These are phyloP conservation scores for Tulasnella sp. DNA, from an alignment of 768 basidiomycete species.

Conservation along the genomic window DNA sequence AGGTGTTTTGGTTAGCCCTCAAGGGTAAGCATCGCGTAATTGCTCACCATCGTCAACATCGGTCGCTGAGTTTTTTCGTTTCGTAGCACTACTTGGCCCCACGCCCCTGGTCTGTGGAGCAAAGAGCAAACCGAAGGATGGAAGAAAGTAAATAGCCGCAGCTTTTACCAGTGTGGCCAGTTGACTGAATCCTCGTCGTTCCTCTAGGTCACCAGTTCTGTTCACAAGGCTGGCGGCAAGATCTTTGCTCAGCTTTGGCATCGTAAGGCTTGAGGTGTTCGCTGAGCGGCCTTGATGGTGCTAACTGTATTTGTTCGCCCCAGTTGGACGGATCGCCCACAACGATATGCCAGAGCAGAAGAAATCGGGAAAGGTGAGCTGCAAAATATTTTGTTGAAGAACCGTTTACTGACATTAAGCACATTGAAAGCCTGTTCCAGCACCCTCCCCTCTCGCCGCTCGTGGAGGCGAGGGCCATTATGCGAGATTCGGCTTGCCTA, in stretches of 20 bases:
- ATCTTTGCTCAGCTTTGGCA: conserved; percentile 39
- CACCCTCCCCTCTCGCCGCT: conserved; percentile 45
- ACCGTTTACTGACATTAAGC: background rate
- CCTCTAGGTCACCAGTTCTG: background rate
- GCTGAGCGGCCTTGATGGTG: background rate
- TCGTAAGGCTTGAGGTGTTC: conserved; percentile 32
- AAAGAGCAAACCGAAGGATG: conserved; percentile 44
- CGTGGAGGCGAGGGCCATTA: conserved; percentile 35
- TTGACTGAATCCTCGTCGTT: background rate
- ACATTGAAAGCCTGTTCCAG: conserved; percentile 42
- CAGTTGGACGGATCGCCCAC: conserved; percentile 1
- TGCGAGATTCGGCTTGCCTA: background rate
- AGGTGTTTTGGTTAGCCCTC: conserved; percentile 41
- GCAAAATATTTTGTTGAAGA: background rate
- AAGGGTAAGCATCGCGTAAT: conserved; percentile 38
- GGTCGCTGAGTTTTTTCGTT: background rate
- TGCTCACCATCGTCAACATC: too few relatives aligned
- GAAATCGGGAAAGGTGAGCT: conserved; percentile 37
- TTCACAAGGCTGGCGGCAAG: background rate
- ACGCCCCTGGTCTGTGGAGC: conserved; percentile 49
- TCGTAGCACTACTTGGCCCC: conserved; percentile 44
- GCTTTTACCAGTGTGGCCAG: background rate
- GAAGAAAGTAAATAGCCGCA: conserved; percentile 34
- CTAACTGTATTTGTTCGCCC: conserved; percentile 31
- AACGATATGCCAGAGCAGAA: conserved; percentile 41